Evolutionary conservation across 2,329 filamentous ascomycete species (phyloP).

Genomic region (Diaporthe australafricana): DNA sequence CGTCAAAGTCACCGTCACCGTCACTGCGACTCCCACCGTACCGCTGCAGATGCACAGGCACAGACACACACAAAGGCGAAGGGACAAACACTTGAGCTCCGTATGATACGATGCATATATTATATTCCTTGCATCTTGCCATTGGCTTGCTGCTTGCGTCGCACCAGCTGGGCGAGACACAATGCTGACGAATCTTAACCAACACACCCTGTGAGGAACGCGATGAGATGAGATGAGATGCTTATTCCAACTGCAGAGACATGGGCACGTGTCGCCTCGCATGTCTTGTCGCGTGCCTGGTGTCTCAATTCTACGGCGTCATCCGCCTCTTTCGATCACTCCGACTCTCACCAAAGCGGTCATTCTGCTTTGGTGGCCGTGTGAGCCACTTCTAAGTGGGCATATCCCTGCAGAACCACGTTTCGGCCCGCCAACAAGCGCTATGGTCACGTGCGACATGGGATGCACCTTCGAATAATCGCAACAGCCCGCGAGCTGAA

Average conservation of each 20-base stretch:
- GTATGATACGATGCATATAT: not conserved
- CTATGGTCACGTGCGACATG: slow-evolving; percentile 5
- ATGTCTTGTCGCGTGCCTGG: slow-evolving; percentile 3
- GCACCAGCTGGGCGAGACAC: not conserved
- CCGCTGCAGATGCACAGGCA: slow-evolving; percentile 3
- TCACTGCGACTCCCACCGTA: not conserved
- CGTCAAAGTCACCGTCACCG: not conserved
- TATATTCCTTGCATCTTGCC: not conserved
- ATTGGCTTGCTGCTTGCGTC: not conserved
- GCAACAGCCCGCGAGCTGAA: not conserved
- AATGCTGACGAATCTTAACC: too few relatives aligned
- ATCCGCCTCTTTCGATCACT: not conserved
- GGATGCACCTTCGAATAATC: slow-evolving; percentile 13
- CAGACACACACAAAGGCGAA: not conserved
- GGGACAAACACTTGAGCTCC: not conserved
- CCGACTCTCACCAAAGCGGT: not conserved
- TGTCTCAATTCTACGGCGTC: slow-evolving; percentile 11
- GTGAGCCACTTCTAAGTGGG: not conserved
- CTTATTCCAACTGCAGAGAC: not conserved
- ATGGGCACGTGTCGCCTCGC: slow-evolving; percentile 7
- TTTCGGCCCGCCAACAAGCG: slow-evolving; percentile 23
- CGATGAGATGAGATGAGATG: not conserved
- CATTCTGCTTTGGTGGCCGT: too few relatives aligned
- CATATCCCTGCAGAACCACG: slow-evolving; percentile 9
- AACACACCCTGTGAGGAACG: not conserved